Percentiles rank a stretch among this genome's conserved stretches.
Evolutionary conservation across 805 yeast genomes (phyloP).

Genomic region (Schizosaccharomyces cryophilus): DNA sequence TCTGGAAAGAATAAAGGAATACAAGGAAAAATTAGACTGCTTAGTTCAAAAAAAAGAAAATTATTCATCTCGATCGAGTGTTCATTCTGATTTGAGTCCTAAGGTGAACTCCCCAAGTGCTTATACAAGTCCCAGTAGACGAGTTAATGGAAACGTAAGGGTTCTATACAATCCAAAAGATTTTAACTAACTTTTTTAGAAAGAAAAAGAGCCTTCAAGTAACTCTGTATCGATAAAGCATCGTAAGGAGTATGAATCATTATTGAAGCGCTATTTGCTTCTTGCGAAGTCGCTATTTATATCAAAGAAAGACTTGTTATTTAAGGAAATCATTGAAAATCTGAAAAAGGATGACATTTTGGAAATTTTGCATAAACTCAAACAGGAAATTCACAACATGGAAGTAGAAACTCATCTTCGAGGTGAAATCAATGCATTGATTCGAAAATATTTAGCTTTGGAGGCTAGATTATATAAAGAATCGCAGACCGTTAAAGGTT

Average conservation of each 20-base stretch:
- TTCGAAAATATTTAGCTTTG: neutral
- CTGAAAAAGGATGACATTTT: neutral
- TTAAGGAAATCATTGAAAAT: neutral
- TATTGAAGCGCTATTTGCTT: neutral
- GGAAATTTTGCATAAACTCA: neutral
- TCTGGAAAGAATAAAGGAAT: too few relatives aligned
- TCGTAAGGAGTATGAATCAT: neutral
- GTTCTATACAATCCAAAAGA: neutral
- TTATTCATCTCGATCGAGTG: too few relatives aligned
- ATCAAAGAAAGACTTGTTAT: neutral
- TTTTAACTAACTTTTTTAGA: neutral
- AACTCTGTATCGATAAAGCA: neutral
- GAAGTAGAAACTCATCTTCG: neutral
- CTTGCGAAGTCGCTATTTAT: neutral
- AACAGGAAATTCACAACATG: neutral
- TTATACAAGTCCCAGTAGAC: too few relatives aligned
- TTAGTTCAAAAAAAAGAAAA: too few relatives aligned
- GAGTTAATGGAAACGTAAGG: too few relatives aligned
- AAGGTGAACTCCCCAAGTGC: too few relatives aligned
- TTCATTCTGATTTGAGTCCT: too few relatives aligned
- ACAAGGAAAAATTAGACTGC: too few relatives aligned
- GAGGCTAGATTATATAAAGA: neutral
- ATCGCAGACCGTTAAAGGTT: neutral
- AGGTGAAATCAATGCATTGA: neutral
- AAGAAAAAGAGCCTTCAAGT: neutral